A percentile compares a stretch with the other conserved stretches of the same genome.
These are phyloP conservation scores for Russula abietina DNA, from an alignment of 768 basidiomycete species.

Conservation along the genomic window DNA sequence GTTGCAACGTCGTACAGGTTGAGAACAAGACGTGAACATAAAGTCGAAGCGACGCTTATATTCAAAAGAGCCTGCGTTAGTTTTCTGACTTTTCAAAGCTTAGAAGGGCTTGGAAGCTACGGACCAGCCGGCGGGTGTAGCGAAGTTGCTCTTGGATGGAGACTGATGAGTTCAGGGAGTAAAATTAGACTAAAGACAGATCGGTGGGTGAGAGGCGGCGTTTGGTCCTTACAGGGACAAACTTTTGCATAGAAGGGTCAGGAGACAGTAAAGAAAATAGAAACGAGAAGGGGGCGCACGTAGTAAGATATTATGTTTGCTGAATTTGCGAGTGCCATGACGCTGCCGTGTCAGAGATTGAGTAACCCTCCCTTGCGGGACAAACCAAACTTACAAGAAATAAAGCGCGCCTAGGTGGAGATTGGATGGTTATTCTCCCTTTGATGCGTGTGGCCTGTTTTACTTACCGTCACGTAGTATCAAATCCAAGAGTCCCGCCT, in stretches of 20 bases:
- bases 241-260: constrained; percentile 9
- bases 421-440: background rate
- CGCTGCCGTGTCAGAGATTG: constrained; percentile 30
- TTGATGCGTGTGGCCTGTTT: background rate
- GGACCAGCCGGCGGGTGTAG: constrained; percentile 46
- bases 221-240: constrained; percentile 24
- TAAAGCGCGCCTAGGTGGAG: constrained; percentile 43
- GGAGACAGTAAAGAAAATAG: background rate
- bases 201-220: background rate
- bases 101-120: constrained; percentile 18
- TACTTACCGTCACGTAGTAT: constrained; percentile 47
- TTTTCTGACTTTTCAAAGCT: background rate
- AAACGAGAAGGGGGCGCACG: constrained; percentile 25
- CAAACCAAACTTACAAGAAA: constrained; percentile 41
- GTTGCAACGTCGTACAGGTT: constrained; percentile 43
- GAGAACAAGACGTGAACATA: constrained; percentile 53
- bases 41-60: constrained; percentile 42
- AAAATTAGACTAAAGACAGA: constrained; percentile 26
- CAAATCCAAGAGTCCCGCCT: constrained; percentile 37
- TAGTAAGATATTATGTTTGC: constrained; percentile 43
- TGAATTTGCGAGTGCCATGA: constrained; percentile 47
- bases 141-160: constrained; percentile 41
- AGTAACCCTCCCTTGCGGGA: background rate
- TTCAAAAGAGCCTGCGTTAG: background rate
- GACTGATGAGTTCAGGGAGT: constrained; percentile 37